Percentiles rank a stretch among this genome's conserved stretches.
Conservation (phyloP, 352 stramenopile species). For the Phytopythium cucurbitacearum region DNA sequence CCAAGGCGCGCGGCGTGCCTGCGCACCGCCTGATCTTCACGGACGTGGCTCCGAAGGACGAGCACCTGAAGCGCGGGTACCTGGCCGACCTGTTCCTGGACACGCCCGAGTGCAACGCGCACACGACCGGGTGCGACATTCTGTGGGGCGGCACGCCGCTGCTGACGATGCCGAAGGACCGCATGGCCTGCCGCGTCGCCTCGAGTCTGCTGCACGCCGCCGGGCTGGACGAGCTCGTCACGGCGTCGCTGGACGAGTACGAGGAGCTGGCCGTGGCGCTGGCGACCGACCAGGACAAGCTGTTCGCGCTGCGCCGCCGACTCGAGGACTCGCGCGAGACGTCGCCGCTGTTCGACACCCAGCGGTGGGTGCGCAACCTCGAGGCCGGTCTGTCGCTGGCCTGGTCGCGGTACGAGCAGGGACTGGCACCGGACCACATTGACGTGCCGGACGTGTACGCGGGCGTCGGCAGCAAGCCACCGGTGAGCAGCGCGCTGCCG, state of each 20-base stretch:
- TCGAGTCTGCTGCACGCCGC: constrained; percentile 80
- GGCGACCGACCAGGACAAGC: constrained; percentile 79
- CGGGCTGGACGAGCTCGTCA: constrained; percentile 81
- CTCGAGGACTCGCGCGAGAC: constrained; percentile 63
- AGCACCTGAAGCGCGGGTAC: constrained; percentile 87
- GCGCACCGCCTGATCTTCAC: constrained; percentile 77
- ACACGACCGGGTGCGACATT: constrained; percentile 91
- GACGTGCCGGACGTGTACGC: constrained; percentile 75
- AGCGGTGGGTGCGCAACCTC: constrained; percentile 80
- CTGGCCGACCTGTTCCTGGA: constrained; percentile 92
- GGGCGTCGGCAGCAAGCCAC: background rate
- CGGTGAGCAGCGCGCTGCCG: constrained; percentile 21
- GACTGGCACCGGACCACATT: constrained; percentile 70
- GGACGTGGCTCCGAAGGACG: constrained; percentile 84
- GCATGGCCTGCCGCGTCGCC: constrained; percentile 87
- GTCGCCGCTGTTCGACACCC: constrained; percentile 81
- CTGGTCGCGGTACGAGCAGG: constrained; percentile 73
- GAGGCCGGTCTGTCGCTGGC: constrained; percentile 69
- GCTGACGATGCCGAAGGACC: constrained; percentile 88
- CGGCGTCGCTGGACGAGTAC: constrained; percentile 77
- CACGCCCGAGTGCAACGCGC: constrained; percentile 88
- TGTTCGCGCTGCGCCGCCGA: constrained; percentile 69
- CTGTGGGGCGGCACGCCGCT: constrained; percentile 91
- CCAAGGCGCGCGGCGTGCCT: constrained; percentile 61
- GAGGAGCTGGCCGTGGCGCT: constrained; percentile 89